Percentiles rank a stretch among this genome's conserved stretches.
phyloP scores from a whole-genome alignment of 2,329 filamentous ascomycete species.

The Cladobotryum mycophilum region DNA sequence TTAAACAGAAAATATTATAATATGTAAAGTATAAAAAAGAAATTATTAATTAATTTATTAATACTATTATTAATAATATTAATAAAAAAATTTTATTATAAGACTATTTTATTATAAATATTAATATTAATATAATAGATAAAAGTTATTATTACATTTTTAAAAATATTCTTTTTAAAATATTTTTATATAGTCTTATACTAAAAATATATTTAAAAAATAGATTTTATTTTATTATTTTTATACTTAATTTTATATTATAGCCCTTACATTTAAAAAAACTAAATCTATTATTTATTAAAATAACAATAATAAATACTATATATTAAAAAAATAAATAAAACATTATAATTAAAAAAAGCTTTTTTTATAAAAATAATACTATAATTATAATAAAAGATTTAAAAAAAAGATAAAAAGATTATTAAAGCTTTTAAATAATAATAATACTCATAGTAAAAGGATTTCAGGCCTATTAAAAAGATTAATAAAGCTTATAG shows the following conservation, averaged over 20 bases:
- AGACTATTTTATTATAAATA: background rate
- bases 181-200: too few relatives aligned
- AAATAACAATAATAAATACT: too few relatives aligned
- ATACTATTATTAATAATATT: background rate
- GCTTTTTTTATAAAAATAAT: background rate
- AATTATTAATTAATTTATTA: slow-evolving; percentile 1
- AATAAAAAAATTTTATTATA: background rate
- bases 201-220: too few relatives aligned
- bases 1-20: background rate
- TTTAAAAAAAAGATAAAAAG: background rate
- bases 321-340: too few relatives aligned
- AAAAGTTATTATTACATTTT: background rate
- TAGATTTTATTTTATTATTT: too few relatives aligned
- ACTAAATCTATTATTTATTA: background rate
- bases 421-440: too few relatives aligned
- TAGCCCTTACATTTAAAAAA: too few relatives aligned
- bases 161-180: too few relatives aligned
- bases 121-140: background rate
- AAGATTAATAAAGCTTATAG: too few relatives aligned
- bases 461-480: too few relatives aligned
- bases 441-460: too few relatives aligned
- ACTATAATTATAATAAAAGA: background rate
- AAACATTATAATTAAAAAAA: background rate
- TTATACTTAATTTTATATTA: too few relatives aligned
- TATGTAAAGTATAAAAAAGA: background rate